Evolutionary conservation across 2,329 filamentous ascomycete species (phyloP).

Genomic region (Sordariomycetes sp.): DNA sequence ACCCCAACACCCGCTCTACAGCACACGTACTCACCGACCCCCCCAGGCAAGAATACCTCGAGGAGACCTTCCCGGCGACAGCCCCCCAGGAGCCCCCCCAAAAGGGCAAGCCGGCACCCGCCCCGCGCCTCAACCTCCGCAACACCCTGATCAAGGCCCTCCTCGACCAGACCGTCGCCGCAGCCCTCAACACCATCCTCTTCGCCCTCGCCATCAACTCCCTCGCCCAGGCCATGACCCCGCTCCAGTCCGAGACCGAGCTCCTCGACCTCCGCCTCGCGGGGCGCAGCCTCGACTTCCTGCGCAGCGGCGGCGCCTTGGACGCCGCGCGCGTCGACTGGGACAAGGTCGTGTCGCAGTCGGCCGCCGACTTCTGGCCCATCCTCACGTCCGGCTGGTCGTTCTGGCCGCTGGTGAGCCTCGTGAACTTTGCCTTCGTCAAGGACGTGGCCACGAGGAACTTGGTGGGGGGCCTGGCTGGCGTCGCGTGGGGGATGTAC

Average conservation of each 20-base stretch:
- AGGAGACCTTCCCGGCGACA: constrained; percentile 35
- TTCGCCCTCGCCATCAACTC: constrained; percentile 51
- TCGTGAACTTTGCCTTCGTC: constrained; percentile 58
- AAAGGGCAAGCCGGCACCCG: constrained; percentile 26
- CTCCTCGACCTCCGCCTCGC: constrained; percentile 8
- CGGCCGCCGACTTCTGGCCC: constrained; percentile 47
- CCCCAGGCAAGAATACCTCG: neutral
- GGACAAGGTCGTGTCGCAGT: constrained; percentile 27
- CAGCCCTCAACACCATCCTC: constrained; percentile 52
- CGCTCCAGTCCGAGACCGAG: constrained; percentile 17
- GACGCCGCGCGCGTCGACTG: constrained; percentile 35
- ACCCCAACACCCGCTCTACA: neutral
- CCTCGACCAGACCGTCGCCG: constrained; percentile 60
- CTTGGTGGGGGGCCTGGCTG: constrained; percentile 60
- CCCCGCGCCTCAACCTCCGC: constrained; percentile 28
- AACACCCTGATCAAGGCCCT: constrained; percentile 59
- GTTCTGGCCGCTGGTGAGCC: constrained; percentile 61
- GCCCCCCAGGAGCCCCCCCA: constrained; percentile 11
- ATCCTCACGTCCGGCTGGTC: constrained; percentile 57
- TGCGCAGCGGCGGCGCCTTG: constrained; percentile 26
- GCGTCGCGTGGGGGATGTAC: constrained; percentile 66
- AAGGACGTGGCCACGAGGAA: constrained; percentile 62
- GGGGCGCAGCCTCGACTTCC: constrained; percentile 19
- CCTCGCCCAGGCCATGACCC: constrained; percentile 37
- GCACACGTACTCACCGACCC: neutral